phyloP scores from a whole-genome alignment of 371 early-diverging fungal genomes.

The Syncephalastrum monosporum region DNA sequence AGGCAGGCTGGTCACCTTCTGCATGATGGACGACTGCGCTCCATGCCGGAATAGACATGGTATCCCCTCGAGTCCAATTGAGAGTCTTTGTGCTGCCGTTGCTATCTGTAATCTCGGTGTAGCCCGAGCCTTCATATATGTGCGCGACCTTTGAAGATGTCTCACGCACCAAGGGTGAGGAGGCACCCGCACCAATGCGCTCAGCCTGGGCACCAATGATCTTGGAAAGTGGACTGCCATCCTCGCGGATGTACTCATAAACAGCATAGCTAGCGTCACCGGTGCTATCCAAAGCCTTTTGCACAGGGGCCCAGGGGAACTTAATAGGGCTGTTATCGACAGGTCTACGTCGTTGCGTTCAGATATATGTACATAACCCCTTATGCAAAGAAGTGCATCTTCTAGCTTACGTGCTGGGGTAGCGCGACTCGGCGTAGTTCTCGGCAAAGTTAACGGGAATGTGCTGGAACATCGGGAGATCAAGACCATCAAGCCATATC shows the following conservation, averaged over 20 bases:
- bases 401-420: conserved; percentile 22
- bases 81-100: conserved; percentile 18
- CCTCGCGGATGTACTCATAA: conserved; percentile 11
- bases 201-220: conserved; percentile 27
- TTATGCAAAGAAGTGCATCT: too few relatives aligned
- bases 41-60: conserved; percentile 24
- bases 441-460: conserved; percentile 30
- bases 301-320: conserved; percentile 22
- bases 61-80: conserved; percentile 19
- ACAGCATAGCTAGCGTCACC: conserved; percentile 11
- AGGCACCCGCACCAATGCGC: conserved; percentile 13
- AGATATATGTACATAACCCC: not conserved
- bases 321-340: conserved; percentile 15
- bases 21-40: conserved; percentile 14
- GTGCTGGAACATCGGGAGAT: conserved; percentile 26
- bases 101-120: conserved; percentile 12
- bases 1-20: conserved; percentile 6
- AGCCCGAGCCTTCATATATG: conserved; percentile 20
- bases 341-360: not conserved
- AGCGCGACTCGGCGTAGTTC: conserved; percentile 15
- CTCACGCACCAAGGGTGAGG: conserved; percentile 14
- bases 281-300: conserved; percentile 15
- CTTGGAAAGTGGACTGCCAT: conserved; percentile 18
- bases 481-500: conserved; percentile 29
- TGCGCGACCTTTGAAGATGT: conserved; percentile 22